These are phyloP conservation scores for Leccinellum luteum DNA, from an alignment of 768 basidiomycete genomes.

Conservation along the genomic window DNA sequence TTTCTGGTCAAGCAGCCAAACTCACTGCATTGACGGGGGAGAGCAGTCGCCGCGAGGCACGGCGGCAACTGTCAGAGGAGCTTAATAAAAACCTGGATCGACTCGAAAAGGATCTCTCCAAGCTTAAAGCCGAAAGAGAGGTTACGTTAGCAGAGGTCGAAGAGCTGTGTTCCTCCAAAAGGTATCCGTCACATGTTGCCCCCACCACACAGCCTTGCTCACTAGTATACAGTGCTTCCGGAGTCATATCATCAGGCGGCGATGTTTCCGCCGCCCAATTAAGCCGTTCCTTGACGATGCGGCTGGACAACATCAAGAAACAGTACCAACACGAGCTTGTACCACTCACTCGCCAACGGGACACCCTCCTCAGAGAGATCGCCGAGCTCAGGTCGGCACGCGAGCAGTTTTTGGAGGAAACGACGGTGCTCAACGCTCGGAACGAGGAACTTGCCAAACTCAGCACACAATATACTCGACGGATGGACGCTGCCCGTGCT, in stretches of 20 bases:
- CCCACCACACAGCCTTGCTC: constrained; percentile 20
- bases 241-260: constrained; percentile 23
- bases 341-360: constrained; percentile 79
- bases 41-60: constrained; percentile 70
- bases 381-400: constrained; percentile 82
- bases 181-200: constrained; percentile 43
- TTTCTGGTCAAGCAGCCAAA: constrained; percentile 87
- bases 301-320: constrained; percentile 82
- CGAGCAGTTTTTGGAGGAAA: constrained; percentile 88
- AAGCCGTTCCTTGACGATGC: constrained; percentile 73
- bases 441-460: constrained; percentile 93
- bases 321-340: constrained; percentile 88
- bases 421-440: constrained; percentile 82
- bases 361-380: constrained; percentile 76
- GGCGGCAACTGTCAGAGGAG: constrained; percentile 77
- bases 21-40: constrained; percentile 85
- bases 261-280: constrained; percentile 44
- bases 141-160: constrained; percentile 92
- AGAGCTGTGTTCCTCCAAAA: constrained; percentile 74
- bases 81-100: constrained; percentile 70
- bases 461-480: constrained; percentile 76
- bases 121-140: constrained; percentile 86
- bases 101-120: constrained; percentile 83
- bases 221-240: constrained; percentile 24
- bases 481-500: constrained; percentile 52